Evolutionary conservation across 2,329 filamentous ascomycete species (phyloP).

Genomic region (Penicillium sp.): DNA sequence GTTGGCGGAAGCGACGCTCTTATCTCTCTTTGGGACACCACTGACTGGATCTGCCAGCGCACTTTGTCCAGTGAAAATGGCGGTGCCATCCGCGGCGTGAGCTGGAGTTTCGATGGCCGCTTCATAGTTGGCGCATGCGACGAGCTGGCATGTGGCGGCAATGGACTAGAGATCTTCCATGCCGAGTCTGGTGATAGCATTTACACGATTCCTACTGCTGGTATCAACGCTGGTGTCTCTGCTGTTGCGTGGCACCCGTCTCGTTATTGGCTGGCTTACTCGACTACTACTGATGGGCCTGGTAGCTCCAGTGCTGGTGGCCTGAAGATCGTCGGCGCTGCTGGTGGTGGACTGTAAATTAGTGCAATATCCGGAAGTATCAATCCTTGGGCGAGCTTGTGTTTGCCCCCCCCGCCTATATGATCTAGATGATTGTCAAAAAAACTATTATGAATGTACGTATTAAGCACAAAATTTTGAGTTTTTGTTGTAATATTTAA

Average conservation of each 20-base stretch:
- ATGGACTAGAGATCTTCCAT: constrained; percentile 51
- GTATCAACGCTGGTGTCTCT: constrained; percentile 41
- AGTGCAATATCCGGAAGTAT: background rate
- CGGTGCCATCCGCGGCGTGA: constrained; percentile 48
- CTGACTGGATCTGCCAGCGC: constrained; percentile 51
- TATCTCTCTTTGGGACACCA: constrained; percentile 53
- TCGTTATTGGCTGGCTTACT: constrained; percentile 52
- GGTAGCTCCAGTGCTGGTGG: constrained; percentile 41
- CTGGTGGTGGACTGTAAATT: constrained; percentile 38
- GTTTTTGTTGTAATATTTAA: background rate
- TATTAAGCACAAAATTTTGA: background rate
- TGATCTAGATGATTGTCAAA: background rate
- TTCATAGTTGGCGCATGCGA: constrained; percentile 51
- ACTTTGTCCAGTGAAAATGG: constrained; percentile 47
- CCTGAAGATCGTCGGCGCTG: constrained; percentile 50
- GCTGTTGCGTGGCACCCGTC: constrained; percentile 53
- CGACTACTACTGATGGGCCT: constrained; percentile 44
- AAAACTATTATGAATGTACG: constrained; percentile 8
- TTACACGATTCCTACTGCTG: constrained; percentile 44
- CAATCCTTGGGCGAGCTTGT: background rate
- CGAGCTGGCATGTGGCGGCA: constrained; percentile 44
- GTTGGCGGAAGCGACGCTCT: constrained; percentile 51
- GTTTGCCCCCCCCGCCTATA: background rate
- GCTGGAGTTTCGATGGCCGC: constrained; percentile 52
- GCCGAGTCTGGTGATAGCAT: constrained; percentile 51